A percentile compares a stretch with the other conserved stretches of the same genome.
Conservation (phyloP, 768 basidiomycete species). For the Trametes cubensis region DNA sequence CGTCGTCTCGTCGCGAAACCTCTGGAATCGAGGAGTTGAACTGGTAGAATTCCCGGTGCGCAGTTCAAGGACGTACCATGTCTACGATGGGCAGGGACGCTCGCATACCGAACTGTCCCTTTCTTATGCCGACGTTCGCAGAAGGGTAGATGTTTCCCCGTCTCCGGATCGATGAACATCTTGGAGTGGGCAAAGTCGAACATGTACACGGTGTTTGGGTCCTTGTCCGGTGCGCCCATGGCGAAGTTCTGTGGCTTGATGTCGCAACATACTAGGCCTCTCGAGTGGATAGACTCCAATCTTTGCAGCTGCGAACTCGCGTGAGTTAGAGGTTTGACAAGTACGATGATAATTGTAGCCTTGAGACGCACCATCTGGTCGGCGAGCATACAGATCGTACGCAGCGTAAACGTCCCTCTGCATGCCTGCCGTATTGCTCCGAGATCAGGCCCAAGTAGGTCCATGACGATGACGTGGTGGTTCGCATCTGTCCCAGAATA, state of each 20-base stretch:
- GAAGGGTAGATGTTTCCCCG: constrained; percentile 27
- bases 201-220: constrained; percentile 18
- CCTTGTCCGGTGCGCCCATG: constrained; percentile 15
- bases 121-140: constrained; percentile 6
- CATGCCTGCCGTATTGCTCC: constrained; percentile 23
- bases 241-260: constrained; percentile 31
- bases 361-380: constrained; percentile 28
- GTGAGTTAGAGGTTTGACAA: not conserved
- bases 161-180: constrained; percentile 17
- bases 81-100: constrained; percentile 15
- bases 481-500: constrained; percentile 24
- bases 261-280: constrained; percentile 28
- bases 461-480: constrained; percentile 26
- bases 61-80: constrained; percentile 17
- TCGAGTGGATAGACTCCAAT: constrained; percentile 25
- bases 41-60: not conserved
- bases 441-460: constrained; percentile 28
- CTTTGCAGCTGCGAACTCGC: constrained; percentile 17
- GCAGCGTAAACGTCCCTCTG: constrained; percentile 23
- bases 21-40: too few relatives aligned
- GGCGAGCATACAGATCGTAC: constrained; percentile 30
- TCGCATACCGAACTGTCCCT: constrained; percentile 26
- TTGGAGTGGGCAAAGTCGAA: constrained; percentile 29
- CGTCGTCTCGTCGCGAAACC: constrained; percentile 30
- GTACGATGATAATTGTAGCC: too few relatives aligned